Evolutionary conservation across 768 basidiomycete genomes (phyloP).

Genomic region (Termitomyces sp.): DNA sequence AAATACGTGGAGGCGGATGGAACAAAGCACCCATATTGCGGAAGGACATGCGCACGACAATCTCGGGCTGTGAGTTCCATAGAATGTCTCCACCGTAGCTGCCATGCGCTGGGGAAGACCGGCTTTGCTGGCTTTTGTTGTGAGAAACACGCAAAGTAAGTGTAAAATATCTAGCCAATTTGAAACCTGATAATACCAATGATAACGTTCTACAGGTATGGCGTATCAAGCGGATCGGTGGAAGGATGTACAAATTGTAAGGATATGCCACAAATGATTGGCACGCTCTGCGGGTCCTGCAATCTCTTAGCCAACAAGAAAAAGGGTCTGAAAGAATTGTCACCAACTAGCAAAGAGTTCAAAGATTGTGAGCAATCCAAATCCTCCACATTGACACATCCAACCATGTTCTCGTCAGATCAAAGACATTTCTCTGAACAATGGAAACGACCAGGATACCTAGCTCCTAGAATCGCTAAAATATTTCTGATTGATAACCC

Average conservation of each 20-base stretch:
- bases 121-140: constrained; percentile 56
- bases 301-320: constrained; percentile 41
- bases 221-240: constrained; percentile 46
- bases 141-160: constrained; percentile 55
- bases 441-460: constrained; percentile 42
- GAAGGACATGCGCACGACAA: constrained; percentile 57
- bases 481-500: constrained; percentile 51
- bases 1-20: constrained; percentile 60
- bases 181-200: constrained; percentile 1
- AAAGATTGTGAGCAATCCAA: constrained; percentile 44
- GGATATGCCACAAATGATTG: constrained; percentile 41
- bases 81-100: constrained; percentile 48
- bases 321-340: constrained; percentile 47
- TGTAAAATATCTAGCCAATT: constrained; percentile 14
- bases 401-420: constrained; percentile 27
- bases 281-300: constrained; percentile 48
- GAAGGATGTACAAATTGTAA: constrained; percentile 49
- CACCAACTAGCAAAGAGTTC: constrained; percentile 42
- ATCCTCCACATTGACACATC: constrained; percentile 11
- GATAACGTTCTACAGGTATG: constrained; percentile 36
- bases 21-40: constrained; percentile 54
- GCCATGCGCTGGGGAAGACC: constrained; percentile 48
- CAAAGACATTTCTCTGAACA: constrained; percentile 50
- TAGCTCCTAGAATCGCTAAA: constrained; percentile 45
- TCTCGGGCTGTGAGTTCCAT: constrained; percentile 34